Evolutionary conservation across 257 asterid species (phyloP).

Genomic region (Ehretia macrophylla): DNA sequence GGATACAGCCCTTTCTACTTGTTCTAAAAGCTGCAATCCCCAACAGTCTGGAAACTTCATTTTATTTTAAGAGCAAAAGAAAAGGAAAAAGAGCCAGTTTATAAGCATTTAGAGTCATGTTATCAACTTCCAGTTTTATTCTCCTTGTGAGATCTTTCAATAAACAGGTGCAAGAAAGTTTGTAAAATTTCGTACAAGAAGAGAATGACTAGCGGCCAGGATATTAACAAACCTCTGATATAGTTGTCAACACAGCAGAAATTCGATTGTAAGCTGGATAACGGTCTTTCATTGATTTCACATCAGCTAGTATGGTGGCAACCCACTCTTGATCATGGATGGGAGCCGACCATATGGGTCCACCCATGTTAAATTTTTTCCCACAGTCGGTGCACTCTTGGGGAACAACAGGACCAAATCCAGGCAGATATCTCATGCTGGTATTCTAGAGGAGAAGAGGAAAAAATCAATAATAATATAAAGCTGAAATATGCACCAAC

Average conservation of each 20-base stretch:
- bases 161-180: too few species aligned
- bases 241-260: slow-evolving; percentile 81
- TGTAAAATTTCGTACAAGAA: too few species aligned
- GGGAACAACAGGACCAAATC: slow-evolving; percentile 84
- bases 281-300: slow-evolving; percentile 52
- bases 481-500: too few species aligned
- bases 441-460: slow-evolving; percentile 42
- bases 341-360: slow-evolving; percentile 98
- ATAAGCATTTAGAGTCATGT: too few species aligned
- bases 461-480: not conserved
- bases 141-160: too few species aligned
- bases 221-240: slow-evolving; percentile 63
- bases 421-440: slow-evolving; percentile 82
- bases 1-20: too few species aligned
- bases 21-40: too few species aligned
- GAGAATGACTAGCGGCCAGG: too few species aligned
- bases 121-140: too few species aligned
- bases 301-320: slow-evolving; percentile 62
- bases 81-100: too few species aligned
- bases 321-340: slow-evolving; percentile 97
- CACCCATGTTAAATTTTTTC: slow-evolving; percentile 94
- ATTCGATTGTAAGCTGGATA: slow-evolving; percentile 87
- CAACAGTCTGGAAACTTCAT: too few species aligned
- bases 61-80: too few species aligned
- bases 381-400: slow-evolving; percentile 95